Evolutionary conservation across 2,329 filamentous ascomycete species (phyloP), one percentile per base, ranked within the genome.

Genomic region (Fusarium sp.): DNA sequence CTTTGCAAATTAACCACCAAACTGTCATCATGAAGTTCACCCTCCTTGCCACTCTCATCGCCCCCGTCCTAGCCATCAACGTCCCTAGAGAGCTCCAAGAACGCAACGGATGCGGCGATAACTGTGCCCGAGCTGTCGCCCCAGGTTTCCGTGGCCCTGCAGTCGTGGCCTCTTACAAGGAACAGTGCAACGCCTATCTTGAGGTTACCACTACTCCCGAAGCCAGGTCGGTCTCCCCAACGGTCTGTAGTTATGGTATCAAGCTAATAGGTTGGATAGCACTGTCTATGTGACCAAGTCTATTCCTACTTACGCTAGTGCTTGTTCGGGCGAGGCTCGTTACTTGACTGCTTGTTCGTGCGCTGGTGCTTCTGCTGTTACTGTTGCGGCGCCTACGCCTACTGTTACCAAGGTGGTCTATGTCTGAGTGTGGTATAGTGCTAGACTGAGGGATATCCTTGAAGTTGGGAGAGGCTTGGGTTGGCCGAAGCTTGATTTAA

Each of bases 281-380:
- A 71, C 70, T 40, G 50, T 71, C 11, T 68, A 58, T 22, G 59
- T 71, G 2, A 68, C 63, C 30, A 70, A 68, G 52, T 56, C 70
- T 20, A 40, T 68, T 22, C 70, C 70, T 10, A 68, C 70, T 5
- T 72, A 72, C 35, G 67, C 67, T 8, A 70, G 56, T 26, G 67
- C 64, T n/a, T 72, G 69, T 24, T 72, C 69, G 4, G 70, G 69
- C 10, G 59, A 53, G 26, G 10, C 50, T 52, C 64, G 69, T 6
- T 72, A 72, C 15, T 54, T 68, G 20, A 72, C 70, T 19, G 70
- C 69, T 13, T 72, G 69, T 26, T 63, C 64, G 10, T 72, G 70
- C 17, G 63, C 65, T 2, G 45, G 60, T 10, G 67, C 64, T 20
- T 58, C 69, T 17, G 22, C 41, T 11, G 51, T 66, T 7, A 71